phyloP scores from a whole-genome alignment of 2,329 filamentous ascomycete genomes.

The Sphaerulina populicola region DNA sequence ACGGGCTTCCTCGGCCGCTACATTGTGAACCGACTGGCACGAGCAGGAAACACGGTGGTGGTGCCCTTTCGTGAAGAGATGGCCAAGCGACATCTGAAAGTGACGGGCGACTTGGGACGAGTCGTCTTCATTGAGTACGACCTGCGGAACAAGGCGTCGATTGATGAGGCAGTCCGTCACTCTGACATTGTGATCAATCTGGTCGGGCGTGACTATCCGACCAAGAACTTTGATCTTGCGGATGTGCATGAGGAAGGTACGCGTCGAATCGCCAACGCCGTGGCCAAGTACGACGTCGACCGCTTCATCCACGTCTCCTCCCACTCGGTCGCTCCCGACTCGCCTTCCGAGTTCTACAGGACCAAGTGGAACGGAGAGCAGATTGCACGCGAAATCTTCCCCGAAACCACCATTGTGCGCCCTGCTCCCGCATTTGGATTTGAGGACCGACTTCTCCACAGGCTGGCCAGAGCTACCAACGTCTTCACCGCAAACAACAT shows the following conservation, averaged over 20 bases:
- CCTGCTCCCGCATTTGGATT: constrained; percentile 91
- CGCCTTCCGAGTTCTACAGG: constrained; percentile 77
- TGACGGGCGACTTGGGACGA: constrained; percentile 86
- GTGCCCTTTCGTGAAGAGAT: constrained; percentile 95
- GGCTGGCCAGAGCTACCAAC: constrained; percentile 70
- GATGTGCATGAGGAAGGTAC: constrained; percentile 91
- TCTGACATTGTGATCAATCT: constrained; percentile 98
- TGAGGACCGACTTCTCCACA: constrained; percentile 84
- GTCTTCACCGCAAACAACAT: constrained; percentile 87
- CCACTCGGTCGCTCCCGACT: constrained; percentile 75
- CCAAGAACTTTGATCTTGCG: constrained; percentile 93
- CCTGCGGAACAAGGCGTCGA: constrained; percentile 84
- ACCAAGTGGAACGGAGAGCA: constrained; percentile 83
- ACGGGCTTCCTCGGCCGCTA: constrained; percentile 93
- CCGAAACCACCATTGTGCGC: constrained; percentile 92
- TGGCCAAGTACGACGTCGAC: constrained; percentile 96
- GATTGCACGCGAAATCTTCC: constrained; percentile 79
- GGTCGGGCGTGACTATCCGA: constrained; percentile 87
- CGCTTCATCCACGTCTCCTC: constrained; percentile 95
- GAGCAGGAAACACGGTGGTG: constrained; percentile 88
- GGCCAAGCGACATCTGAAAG: constrained; percentile 92
- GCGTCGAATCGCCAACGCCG: constrained; percentile 84
- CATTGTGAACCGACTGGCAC: constrained; percentile 90
- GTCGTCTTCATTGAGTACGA: constrained; percentile 92
- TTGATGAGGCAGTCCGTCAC: constrained; percentile 93